phyloP scores from a whole-genome alignment of 139 green algal species.

The Limnomonas spitsbergensis region DNA sequence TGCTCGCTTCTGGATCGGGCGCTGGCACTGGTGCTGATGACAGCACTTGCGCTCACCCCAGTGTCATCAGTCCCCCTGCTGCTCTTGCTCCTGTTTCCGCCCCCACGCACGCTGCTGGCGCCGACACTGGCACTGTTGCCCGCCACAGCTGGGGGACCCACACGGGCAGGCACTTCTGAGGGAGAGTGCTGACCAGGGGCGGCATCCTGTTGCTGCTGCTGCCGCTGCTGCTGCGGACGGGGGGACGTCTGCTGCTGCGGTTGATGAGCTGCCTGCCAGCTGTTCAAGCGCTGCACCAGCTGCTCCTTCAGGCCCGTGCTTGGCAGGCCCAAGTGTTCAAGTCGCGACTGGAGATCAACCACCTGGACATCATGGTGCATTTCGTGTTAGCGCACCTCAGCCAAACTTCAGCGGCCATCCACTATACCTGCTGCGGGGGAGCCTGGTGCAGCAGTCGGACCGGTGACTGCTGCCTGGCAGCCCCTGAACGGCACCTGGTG shows the following conservation, averaged over 20 bases:
- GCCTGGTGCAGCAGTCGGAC: no score
- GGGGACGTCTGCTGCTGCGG: background rate
- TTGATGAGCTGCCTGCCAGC: background rate
- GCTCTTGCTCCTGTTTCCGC: background rate
- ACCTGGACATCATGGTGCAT: no score
- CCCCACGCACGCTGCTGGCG: background rate
- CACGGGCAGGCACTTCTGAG: no score
- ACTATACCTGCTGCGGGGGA: no score
- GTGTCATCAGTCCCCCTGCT: background rate
- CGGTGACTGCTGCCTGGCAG: no score
- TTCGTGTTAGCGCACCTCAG: no score
- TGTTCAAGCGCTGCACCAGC: conserved; percentile 10
- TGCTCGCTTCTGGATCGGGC: no score
- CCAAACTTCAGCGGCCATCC: no score
- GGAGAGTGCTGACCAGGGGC: background rate
- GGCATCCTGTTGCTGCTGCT: background rate
- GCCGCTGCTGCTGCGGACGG: background rate
- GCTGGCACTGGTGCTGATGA: no score
- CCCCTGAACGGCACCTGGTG: no score
- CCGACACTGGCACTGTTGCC: background rate
- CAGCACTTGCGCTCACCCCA: background rate
- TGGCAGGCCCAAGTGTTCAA: conserved; percentile 12
- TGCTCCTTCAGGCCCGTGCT: conserved; percentile 18
- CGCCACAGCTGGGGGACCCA: no score
- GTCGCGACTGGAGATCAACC: conserved; percentile 18